Percentiles rank a stretch among this genome's conserved stretches.
These are phyloP conservation scores for Ceratocystis destructans DNA, from an alignment of 2,329 filamentous ascomycete species.

Conservation along the genomic window DNA sequence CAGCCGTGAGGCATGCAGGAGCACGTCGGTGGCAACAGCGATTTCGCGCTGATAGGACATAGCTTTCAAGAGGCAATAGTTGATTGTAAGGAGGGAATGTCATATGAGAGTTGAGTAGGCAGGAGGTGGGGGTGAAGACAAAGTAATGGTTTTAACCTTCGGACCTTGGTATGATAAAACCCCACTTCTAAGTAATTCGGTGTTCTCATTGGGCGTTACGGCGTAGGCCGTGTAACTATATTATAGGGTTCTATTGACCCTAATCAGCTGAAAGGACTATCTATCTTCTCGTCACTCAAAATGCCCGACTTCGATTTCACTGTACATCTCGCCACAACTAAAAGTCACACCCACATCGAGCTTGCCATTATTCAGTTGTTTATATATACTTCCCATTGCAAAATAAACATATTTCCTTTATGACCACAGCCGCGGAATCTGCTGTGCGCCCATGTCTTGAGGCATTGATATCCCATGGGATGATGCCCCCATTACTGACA, in stretches of 20 bases:
- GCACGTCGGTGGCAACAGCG: constrained; percentile 30
- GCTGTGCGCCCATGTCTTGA: constrained; percentile 72
- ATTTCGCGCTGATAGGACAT: constrained; percentile 31
- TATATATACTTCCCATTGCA: no score
- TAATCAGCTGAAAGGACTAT: no score
- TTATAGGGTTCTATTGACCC: no score
- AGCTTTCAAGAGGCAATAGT: background rate
- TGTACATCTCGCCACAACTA: background rate
- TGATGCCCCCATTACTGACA: constrained; percentile 71
- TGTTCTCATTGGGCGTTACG: background rate
- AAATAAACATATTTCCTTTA: constrained; percentile 31
- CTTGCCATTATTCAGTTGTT: no score
- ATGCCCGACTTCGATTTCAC: no score
- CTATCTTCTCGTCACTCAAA: no score
- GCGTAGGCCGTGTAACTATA: background rate
- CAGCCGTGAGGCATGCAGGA: constrained; percentile 35
- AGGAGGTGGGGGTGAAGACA: background rate
- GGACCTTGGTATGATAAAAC: background rate
- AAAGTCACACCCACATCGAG: no score
- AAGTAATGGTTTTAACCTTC: background rate
- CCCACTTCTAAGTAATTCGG: background rate
- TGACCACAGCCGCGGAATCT: constrained; percentile 69
- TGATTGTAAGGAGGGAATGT: background rate
- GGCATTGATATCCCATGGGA: constrained; percentile 57
- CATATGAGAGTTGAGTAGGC: background rate